phyloP scores from a whole-genome alignment of 2,329 filamentous ascomycete genomes.

The Monilinia fructicola region DNA sequence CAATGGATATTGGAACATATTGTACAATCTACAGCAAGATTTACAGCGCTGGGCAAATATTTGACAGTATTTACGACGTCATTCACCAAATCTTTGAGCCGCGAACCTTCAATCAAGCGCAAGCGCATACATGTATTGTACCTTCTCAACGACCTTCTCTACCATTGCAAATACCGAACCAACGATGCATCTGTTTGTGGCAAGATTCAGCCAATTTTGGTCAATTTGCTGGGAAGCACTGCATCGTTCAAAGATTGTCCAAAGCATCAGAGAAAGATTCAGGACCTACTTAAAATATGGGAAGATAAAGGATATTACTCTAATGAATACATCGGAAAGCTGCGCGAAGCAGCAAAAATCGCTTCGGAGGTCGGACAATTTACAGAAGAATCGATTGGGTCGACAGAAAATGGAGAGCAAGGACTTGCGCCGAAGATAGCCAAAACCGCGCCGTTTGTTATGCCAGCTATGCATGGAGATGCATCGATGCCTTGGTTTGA shows the following conservation, averaged over 20 bases:
- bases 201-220: slow-evolving; percentile 58
- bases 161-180: slow-evolving; percentile 60
- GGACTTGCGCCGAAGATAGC: slow-evolving; percentile 52
- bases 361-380: slow-evolving; percentile 39
- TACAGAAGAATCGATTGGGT: slow-evolving; percentile 31
- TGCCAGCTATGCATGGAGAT: slow-evolving; percentile 79
- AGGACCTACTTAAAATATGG: slow-evolving; percentile 68
- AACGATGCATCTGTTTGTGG: slow-evolving; percentile 53
- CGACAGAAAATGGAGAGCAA: slow-evolving; percentile 25
- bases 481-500: slow-evolving; percentile 73
- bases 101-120: slow-evolving; percentile 59
- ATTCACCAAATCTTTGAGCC: slow-evolving; percentile 43
- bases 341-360: slow-evolving; percentile 58
- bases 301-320: slow-evolving; percentile 63
- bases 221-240: slow-evolving; percentile 60
- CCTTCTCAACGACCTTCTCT: slow-evolving; percentile 74
- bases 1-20: slow-evolving; percentile 77
- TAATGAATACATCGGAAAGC: slow-evolving; percentile 51
- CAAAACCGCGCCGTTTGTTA: slow-evolving; percentile 62
- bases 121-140: slow-evolving; percentile 75
- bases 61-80: slow-evolving; percentile 67
- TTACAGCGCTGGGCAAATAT: slow-evolving; percentile 71
- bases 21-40: slow-evolving; percentile 64
- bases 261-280: slow-evolving; percentile 65
- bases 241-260: slow-evolving; percentile 59